phyloP scores from a whole-genome alignment of 345 rosid genomes.

The Lumnitzera littorea region DNA sequence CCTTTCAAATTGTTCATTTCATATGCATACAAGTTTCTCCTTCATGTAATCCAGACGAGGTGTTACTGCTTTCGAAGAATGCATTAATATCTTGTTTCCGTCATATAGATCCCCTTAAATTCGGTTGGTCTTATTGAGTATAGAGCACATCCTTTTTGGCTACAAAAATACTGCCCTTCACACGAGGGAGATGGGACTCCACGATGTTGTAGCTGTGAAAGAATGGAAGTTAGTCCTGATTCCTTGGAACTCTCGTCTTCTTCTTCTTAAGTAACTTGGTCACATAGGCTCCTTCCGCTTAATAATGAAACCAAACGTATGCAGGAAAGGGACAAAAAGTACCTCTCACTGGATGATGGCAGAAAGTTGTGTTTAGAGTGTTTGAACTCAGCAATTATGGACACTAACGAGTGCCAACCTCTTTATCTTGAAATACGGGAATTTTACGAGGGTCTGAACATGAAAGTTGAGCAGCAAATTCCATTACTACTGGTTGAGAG shows the following conservation, averaged over 20 bases:
- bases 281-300: too few relatives aligned
- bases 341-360: conserved; percentile 45
- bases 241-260: background rate
- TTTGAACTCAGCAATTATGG: conserved; percentile 40
- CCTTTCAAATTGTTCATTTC: too few relatives aligned
- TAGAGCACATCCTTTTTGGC: conserved; percentile 94
- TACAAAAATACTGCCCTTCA: conserved; percentile 90
- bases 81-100: background rate
- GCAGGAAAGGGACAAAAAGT: conserved; percentile 32
- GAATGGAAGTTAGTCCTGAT: conserved; percentile 80
- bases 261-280: background rate
- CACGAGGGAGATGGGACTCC: conserved; percentile 91
- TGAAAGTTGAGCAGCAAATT: conserved; percentile 43
- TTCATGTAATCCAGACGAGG: background rate
- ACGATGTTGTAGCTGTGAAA: conserved; percentile 93
- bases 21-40: too few relatives aligned
- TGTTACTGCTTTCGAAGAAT: background rate
- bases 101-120: conserved; percentile 71
- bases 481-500: conserved; percentile 52
- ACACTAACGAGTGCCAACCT: conserved; percentile 44
- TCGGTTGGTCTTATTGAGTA: conserved; percentile 78
- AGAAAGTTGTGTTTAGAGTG: conserved; percentile 44
- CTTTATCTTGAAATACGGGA: conserved; percentile 40
- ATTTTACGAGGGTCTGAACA: conserved; percentile 41
- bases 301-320: background rate